These are phyloP conservation scores for Fomitopsis pulvina DNA, from an alignment of 768 basidiomycete species.

Conservation along the genomic window DNA sequence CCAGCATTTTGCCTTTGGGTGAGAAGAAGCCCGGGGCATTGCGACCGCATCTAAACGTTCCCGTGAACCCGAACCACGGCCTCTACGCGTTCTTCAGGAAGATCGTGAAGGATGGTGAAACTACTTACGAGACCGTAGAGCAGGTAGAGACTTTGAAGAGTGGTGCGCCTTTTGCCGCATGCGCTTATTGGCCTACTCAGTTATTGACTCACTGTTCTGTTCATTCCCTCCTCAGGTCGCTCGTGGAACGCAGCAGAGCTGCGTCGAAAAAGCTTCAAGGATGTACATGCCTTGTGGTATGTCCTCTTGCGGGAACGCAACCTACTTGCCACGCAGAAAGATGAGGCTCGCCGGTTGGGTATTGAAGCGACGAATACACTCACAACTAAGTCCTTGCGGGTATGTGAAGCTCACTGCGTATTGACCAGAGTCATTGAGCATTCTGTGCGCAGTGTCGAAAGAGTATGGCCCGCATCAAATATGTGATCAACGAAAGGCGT, in stretches of 20 bases:
- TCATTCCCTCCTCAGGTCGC: constrained; percentile 41
- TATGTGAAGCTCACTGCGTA: not conserved
- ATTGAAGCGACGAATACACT: too few relatives aligned
- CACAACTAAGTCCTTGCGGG: not conserved
- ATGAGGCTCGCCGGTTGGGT: constrained; percentile 65
- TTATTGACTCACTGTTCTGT: not conserved
- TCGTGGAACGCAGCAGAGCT: constrained; percentile 85
- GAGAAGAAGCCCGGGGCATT: too few relatives aligned
- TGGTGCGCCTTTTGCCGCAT: constrained; percentile 26
- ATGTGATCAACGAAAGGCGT: constrained; percentile 84
- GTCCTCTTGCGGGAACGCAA: constrained; percentile 85
- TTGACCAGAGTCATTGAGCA: constrained; percentile 1
- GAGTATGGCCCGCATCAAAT: constrained; percentile 96
- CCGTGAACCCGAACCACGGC: constrained; percentile 58
- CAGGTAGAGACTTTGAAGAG: constrained; percentile 22
- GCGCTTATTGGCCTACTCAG: not conserved
- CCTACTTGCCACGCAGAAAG: constrained; percentile 79
- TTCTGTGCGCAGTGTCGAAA: constrained; percentile 67
- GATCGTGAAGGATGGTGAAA: constrained; percentile 43
- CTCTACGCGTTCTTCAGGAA: constrained; percentile 72
- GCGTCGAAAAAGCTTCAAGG: constrained; percentile 84
- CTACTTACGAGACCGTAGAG: constrained; percentile 46
- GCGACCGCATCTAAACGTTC: constrained; percentile 37
- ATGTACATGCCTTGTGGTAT: constrained; percentile 95
- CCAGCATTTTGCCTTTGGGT: too few relatives aligned